Evolutionary conservation across 495 filamentous ascomycete species (phyloP), one percentile per base, ranked within the genome.

Genomic region (Antarctomyces pellizariae): DNA sequence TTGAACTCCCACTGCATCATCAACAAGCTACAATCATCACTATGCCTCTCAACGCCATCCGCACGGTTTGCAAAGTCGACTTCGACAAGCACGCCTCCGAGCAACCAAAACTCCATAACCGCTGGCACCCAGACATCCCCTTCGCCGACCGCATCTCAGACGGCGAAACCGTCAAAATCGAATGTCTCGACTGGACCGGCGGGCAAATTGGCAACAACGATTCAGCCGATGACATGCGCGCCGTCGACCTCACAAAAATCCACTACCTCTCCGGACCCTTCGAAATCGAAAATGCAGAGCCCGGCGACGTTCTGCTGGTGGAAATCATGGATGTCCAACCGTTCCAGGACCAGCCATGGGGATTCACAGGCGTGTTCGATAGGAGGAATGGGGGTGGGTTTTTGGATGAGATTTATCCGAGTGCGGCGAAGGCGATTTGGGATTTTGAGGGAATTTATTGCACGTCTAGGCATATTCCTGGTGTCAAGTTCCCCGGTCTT

Each of bases 251-350:
- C 2, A 89, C 75, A 5, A 55, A 58, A 28, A 57, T 83, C 13
- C 84, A 95, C 47, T 92, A 89, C 44, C 61, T 95, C 2, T 80
- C 74, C 0, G 84, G 84, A 0, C 84, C 84, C 0, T 92, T 95
- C 37, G 79, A 91, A 36, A 62, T 95, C 29, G 75, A 82, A 38
- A 71, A 64, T 1, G 83, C 84, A 2, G 64, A 75, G 41, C 83
- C 83, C 0, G 84, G 84, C 0, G 84, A 92, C 43, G 53, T 92
- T 5, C 57, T 95, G 1, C 43, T 89, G 0, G 79, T 91, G 2
- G 82, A 95, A 49, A 91, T 95, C 33, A 84, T 91, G 52, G 84
- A 93, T 35, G 84, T 92, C 2, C 83, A 93, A 46, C 83, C 83
- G 5, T 71, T 89, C 36, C 55, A 82, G 39, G 68, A 86, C 8